Conservation (phyloP, 495 filamentous ascomycete species). For the Penicillium simplicissimum region DNA sequence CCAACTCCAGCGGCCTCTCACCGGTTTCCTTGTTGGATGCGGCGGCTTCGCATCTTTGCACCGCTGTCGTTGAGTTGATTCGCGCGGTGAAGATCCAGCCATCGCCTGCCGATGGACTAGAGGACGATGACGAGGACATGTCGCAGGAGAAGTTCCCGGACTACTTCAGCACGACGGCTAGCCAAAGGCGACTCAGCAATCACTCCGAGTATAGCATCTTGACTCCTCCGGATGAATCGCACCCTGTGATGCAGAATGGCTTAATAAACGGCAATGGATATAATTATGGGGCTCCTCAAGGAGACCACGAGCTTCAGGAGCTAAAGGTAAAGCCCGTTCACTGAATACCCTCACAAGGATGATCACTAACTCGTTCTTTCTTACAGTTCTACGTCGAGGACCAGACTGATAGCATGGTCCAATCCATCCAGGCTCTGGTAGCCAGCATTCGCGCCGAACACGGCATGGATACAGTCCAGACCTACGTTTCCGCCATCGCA, state of each 20-base stretch:
- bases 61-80: constrained; percentile 81
- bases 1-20: constrained; percentile 75
- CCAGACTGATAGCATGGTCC: constrained; percentile 76
- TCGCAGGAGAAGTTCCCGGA: constrained; percentile 48
- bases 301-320: constrained; percentile 66
- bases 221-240: constrained; percentile 45
- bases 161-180: constrained; percentile 50
- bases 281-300: constrained; percentile 42
- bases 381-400: constrained; percentile 76
- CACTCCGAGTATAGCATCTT: constrained; percentile 56
- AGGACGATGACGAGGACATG: constrained; percentile 60
- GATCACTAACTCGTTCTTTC: background rate
- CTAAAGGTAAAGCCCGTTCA: constrained; percentile 53
- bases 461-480: constrained; percentile 63
- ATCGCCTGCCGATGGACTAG: constrained; percentile 69
- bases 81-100: constrained; percentile 80
- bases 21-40: constrained; percentile 94
- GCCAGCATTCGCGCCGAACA: constrained; percentile 73
- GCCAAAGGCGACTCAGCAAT: constrained; percentile 49
- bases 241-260: constrained; percentile 35
- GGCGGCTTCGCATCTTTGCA: constrained; percentile 87
- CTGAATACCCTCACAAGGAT: background rate
- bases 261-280: constrained; percentile 28
- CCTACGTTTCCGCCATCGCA: constrained; percentile 70
- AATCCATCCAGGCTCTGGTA: constrained; percentile 80